Conservation (phyloP, 495 filamentous ascomycete genomes). For the Penicillium argentinense region DNA sequence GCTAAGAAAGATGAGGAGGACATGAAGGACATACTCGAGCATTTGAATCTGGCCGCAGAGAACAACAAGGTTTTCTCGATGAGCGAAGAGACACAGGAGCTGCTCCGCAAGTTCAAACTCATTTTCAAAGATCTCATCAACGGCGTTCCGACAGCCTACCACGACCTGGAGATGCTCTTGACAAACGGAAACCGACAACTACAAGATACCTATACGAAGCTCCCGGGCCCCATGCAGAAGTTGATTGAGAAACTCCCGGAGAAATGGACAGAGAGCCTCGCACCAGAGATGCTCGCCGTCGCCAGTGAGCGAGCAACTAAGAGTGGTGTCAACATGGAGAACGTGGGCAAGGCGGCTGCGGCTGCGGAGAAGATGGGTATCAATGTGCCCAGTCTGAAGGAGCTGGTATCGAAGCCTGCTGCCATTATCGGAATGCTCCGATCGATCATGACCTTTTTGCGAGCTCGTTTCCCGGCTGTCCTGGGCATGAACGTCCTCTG, state of each 20-base stretch:
- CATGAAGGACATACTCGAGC: conserved; percentile 71
- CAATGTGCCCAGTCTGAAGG: conserved; percentile 64
- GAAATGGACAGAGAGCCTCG: conserved; percentile 71
- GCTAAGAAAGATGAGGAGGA: conserved; percentile 69
- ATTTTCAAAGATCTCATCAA: conserved; percentile 90
- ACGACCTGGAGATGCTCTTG: conserved; percentile 80
- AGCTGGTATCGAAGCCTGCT: conserved; percentile 82
- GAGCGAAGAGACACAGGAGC: conserved; percentile 73
- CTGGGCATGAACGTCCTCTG: conserved; percentile 82
- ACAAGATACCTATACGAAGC: conserved; percentile 69
- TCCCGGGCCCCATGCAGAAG: conserved; percentile 83
- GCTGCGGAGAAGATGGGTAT: conserved; percentile 53
- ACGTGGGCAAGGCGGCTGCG: conserved; percentile 47
- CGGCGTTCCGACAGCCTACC: conserved; percentile 89
- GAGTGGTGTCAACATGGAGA: conserved; percentile 61
- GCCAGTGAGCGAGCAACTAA: conserved; percentile 68
- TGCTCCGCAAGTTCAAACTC: conserved; percentile 78
- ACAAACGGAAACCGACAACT: conserved; percentile 76
- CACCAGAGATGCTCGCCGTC: conserved; percentile 76
- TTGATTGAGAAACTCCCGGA: conserved; percentile 81
- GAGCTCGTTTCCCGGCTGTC: conserved; percentile 80
- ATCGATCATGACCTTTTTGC: conserved; percentile 80
- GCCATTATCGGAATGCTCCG: conserved; percentile 78
- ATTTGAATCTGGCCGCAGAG: conserved; percentile 73
- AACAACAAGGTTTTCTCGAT: conserved; percentile 83